Conservation (phyloP, 2,329 filamentous ascomycete genomes). For the Exophiala sideris region DNA sequence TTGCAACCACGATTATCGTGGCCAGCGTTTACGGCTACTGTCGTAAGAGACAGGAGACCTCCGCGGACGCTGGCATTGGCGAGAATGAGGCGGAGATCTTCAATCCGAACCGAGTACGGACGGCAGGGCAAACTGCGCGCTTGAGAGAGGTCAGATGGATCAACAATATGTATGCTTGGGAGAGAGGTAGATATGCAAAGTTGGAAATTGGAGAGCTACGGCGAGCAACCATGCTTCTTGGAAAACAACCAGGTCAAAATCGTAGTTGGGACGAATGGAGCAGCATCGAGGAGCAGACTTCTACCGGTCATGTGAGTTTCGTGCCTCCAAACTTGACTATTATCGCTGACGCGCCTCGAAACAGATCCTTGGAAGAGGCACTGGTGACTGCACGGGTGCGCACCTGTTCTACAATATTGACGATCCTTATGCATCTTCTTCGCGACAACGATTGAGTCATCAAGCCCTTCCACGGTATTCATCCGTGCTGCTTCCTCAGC, state of each 20-base stretch:
- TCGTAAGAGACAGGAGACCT: not conserved
- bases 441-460: conserved; percentile 7
- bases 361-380: conserved; percentile 2
- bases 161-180: conserved; percentile 23
- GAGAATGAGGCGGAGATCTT: conserved; percentile 21
- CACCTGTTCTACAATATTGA: conserved; percentile 11
- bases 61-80: conserved; percentile 12
- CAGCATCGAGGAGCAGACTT: not conserved
- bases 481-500: conserved; percentile 14
- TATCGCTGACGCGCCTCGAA: not conserved
- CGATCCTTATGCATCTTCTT: conserved; percentile 7
- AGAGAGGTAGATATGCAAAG: conserved; percentile 8
- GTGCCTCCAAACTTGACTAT: not conserved
- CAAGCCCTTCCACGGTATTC: conserved; percentile 9
- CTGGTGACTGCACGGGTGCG: not conserved
- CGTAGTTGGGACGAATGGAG: conserved; percentile 16
- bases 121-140: conserved; percentile 11
- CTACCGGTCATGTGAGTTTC: not conserved
- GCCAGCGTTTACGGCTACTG: conserved; percentile 20
- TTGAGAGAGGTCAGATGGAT: conserved; percentile 23
- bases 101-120: conserved; percentile 17
- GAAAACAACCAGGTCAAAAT: conserved; percentile 2
- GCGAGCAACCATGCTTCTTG: conserved; percentile 11
- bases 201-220: conserved; percentile 10
- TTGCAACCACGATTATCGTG: conserved; percentile 13